Evolutionary conservation across 1,284 basidiomycete species (phyloP).

Genomic region (Leccinum angustisporum): DNA sequence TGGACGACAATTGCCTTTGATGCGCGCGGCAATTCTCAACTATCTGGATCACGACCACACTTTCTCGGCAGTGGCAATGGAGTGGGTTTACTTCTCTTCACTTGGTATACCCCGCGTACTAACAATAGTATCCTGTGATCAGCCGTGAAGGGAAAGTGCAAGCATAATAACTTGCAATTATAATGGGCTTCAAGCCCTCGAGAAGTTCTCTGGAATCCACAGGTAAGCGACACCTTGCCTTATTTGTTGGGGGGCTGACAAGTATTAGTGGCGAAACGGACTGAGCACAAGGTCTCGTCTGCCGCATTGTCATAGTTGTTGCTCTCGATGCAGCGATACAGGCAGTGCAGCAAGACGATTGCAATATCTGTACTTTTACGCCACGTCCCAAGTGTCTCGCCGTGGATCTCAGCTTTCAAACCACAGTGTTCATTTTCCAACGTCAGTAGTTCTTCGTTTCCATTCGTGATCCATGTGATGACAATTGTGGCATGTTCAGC

Average conservation of each 20-base stretch:
- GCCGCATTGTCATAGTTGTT: background rate
- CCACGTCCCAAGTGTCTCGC: background rate
- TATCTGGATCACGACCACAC: constrained; percentile 5
- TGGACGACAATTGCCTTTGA: constrained; percentile 4
- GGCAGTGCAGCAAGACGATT: background rate
- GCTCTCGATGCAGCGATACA: background rate
- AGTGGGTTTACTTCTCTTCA: constrained; percentile 6
- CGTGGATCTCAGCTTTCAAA: constrained; percentile 8
- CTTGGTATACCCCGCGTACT: background rate
- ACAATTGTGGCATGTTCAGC: constrained; percentile 7
- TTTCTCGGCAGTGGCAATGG: background rate
- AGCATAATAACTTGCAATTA: background rate
- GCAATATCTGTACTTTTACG: constrained; percentile 1
- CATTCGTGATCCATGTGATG: background rate
- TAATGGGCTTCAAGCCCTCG: background rate
- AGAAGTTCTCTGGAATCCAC: background rate
- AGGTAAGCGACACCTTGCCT: background rate
- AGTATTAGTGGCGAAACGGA: background rate
- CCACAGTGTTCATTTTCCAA: background rate
- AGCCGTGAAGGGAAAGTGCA: constrained; percentile 3
- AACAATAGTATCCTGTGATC: constrained; percentile 1
- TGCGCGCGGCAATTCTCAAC: background rate
- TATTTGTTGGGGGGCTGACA: background rate
- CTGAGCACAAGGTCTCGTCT: background rate
- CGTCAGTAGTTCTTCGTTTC: constrained; percentile 5